A percentile compares a stretch with the other conserved stretches of the same genome.
Evolutionary conservation across 352 stramenopile genomes (phyloP).

Genomic region (Halophytophthora batemanensis): DNA sequence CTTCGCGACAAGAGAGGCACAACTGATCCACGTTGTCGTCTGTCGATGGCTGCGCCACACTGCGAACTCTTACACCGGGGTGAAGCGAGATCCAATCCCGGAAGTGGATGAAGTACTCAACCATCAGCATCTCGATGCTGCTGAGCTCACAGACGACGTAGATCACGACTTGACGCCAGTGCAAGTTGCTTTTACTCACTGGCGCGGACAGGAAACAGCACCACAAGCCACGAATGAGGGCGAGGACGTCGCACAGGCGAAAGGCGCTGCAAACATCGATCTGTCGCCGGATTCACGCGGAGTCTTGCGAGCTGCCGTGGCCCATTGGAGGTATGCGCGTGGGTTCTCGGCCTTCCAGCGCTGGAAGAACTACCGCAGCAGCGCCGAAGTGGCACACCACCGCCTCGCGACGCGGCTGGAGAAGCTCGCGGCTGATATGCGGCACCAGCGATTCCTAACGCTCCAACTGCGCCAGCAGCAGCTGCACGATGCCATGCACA

Average conservation of each 20-base stretch:
- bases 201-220: no score
- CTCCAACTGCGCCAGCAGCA: constrained; percentile 26
- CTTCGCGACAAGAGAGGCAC: constrained; percentile 8
- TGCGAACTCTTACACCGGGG: not conserved
- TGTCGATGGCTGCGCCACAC: constrained; percentile 29
- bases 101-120: no score
- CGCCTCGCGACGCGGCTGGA: constrained; percentile 28
- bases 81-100: constrained; percentile 3
- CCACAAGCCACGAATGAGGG: no score
- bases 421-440: constrained; percentile 28
- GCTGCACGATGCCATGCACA: constrained; percentile 17
- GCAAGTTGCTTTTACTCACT: no score
- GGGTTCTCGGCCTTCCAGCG: constrained; percentile 32
- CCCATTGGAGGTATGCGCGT: constrained; percentile 30
- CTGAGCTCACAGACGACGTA: no score
- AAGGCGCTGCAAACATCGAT: no score
- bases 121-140: no score
- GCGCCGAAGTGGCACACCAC: constrained; percentile 18
- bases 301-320: constrained; percentile 4
- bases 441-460: constrained; percentile 21
- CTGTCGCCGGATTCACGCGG: no score
- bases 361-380: constrained; percentile 29
- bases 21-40: constrained; percentile 23
- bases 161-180: no score
- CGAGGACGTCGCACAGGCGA: no score